phyloP scores from a whole-genome alignment of 371 early-diverging fungal species.

The Nosema muscidifuracis region DNA sequence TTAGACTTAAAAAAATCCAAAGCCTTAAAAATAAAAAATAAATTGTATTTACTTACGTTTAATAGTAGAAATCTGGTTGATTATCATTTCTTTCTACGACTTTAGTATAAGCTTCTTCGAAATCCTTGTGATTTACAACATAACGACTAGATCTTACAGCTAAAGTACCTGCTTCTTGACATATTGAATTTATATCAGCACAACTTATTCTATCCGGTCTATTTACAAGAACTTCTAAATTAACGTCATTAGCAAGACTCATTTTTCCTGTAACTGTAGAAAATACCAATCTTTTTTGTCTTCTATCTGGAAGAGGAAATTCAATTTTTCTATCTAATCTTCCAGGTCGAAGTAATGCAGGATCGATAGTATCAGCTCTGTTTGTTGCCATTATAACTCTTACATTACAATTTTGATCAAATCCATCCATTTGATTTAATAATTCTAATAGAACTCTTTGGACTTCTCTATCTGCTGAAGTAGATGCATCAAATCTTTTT shows the following conservation, averaged over 20 bases:
- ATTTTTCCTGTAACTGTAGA: constrained; percentile 90
- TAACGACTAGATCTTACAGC: constrained; percentile 93
- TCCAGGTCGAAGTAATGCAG: constrained; percentile 86
- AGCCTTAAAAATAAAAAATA: constrained; percentile 38
- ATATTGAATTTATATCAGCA: constrained; percentile 97
- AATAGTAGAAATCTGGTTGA: constrained; percentile 58
- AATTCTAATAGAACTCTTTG: constrained; percentile 96
- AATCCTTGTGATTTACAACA: constrained; percentile 85
- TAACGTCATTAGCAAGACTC: constrained; percentile 93
- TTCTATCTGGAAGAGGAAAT: constrained; percentile 88
- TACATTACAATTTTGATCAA: constrained; percentile 94
- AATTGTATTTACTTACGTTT: background rate
- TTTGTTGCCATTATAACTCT: constrained; percentile 99
- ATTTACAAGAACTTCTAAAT: constrained; percentile 91
- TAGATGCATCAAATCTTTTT: constrained; percentile 97
- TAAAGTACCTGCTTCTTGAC: constrained; percentile 98
- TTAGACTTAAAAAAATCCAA: constrained; percentile 66
- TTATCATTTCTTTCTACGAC: constrained; percentile 58
- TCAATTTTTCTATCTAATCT: constrained; percentile 88
- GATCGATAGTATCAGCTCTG: constrained; percentile 91
- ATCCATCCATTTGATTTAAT: constrained; percentile 99
- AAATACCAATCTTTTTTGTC: constrained; percentile 96
- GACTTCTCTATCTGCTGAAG: constrained; percentile 98
- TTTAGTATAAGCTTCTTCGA: constrained; percentile 76
- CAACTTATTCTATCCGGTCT: constrained; percentile 92